Percentiles rank a stretch among this genome's conserved stretches.
phyloP scores from a whole-genome alignment of 768 basidiomycete genomes.

The Mrakia frigida region DNA sequence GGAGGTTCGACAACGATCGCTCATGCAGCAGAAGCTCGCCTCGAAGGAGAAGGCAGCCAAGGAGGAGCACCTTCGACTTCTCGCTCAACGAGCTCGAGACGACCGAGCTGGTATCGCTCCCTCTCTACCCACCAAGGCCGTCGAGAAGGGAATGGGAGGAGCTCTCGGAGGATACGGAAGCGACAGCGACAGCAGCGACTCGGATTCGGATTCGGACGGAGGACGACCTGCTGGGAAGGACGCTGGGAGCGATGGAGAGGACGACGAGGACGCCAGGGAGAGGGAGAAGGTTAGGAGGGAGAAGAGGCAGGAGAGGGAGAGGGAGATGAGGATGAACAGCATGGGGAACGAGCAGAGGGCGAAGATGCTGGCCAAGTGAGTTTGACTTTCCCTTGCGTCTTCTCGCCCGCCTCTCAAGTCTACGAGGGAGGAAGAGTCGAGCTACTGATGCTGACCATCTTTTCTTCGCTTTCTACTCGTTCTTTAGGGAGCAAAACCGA shows the following conservation, averaged over 20 bases:
- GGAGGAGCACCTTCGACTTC: conserved; percentile 86
- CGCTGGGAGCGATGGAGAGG: conserved; percentile 51
- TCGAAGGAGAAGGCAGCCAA: conserved; percentile 97
- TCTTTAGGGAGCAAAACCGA: conserved; percentile 74
- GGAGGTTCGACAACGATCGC: conserved; percentile 88
- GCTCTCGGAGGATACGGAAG: conserved; percentile 81
- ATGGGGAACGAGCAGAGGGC: conserved; percentile 97
- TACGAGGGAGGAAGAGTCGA: too few species aligned
- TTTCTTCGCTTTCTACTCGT: background rate
- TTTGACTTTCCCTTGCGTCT: conserved; percentile 9
- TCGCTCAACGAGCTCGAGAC: conserved; percentile 92
- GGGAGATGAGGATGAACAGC: conserved; percentile 97
- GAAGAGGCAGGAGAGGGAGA: conserved; percentile 87
- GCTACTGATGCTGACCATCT: background rate
- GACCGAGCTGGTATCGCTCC: conserved; percentile 70
- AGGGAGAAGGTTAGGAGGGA: conserved; percentile 87
- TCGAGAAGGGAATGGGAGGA: conserved; percentile 63
- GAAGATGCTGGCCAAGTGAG: conserved; percentile 78
- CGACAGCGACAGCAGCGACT: conserved; percentile 52
- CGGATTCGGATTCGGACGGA: conserved; percentile 13
- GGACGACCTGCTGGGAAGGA: background rate
- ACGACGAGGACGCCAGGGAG: conserved; percentile 77
- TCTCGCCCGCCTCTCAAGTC: background rate
- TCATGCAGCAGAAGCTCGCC: conserved; percentile 98
- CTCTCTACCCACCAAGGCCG: conserved; percentile 37